Percentiles rank a stretch among this genome's conserved stretches.
Conservation (phyloP, 805 yeast species). For the Yarrowia osloensis region DNA sequence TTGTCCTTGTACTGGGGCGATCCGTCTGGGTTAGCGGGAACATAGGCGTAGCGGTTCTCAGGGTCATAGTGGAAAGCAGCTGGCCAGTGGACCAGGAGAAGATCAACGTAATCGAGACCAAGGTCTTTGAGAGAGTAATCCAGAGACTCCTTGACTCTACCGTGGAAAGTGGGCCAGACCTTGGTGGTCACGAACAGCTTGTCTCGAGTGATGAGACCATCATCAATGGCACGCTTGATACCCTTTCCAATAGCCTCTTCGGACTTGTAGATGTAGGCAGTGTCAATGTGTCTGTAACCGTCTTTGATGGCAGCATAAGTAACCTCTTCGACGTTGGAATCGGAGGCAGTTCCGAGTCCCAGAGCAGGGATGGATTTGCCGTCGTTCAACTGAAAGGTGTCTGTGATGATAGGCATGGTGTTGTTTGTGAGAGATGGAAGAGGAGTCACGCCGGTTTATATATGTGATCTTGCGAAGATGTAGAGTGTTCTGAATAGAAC, state of each 20-base stretch:
- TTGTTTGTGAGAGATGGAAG: no score
- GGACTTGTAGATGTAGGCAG: constrained; percentile 69
- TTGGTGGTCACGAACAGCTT: constrained; percentile 73
- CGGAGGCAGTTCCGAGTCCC: constrained; percentile 72
- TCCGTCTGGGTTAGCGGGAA: constrained; percentile 42
- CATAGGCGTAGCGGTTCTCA: constrained; percentile 45
- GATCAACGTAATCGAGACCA: constrained; percentile 73
- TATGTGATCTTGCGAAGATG: no score
- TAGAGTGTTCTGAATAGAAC: no score
- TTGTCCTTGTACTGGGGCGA: constrained; percentile 34
- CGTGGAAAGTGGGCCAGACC: constrained; percentile 47
- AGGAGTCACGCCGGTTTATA: no score
- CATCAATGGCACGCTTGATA: constrained; percentile 39
- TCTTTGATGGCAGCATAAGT: constrained; percentile 50
- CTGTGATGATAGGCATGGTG: constrained; percentile 18
- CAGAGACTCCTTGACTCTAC: constrained; percentile 53
- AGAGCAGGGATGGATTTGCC: constrained; percentile 66
- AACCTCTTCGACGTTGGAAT: constrained; percentile 51
- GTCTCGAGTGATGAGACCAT: constrained; percentile 58
- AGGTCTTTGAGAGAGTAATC: constrained; percentile 61
- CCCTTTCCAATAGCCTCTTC: constrained; percentile 65
- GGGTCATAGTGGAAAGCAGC: constrained; percentile 48
- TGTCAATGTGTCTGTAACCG: constrained; percentile 78
- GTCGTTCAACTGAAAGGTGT: constrained; percentile 48
- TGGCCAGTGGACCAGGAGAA: constrained; percentile 85